phyloP scores from a whole-genome alignment of 1,284 basidiomycete species.

The Cystobasidiaceae sp. region DNA sequence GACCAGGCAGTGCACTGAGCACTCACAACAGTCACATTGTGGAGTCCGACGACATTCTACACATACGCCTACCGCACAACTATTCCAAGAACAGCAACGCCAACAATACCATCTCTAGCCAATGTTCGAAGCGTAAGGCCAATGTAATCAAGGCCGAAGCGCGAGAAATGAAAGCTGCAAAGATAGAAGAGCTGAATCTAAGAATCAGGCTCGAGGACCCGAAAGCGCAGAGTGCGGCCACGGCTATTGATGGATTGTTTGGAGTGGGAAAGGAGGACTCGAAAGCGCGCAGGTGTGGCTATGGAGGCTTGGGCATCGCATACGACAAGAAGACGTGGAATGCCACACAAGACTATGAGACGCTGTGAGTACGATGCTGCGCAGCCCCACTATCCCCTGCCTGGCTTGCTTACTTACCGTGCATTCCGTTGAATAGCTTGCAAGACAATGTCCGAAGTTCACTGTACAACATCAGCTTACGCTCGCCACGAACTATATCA shows the following conservation, averaged over 20 bases:
- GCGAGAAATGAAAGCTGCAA: background rate
- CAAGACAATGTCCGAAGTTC: constrained; percentile 3
- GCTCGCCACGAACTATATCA: background rate
- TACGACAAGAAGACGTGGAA: constrained; percentile 19
- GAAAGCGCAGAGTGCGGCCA: background rate
- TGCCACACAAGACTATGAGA: constrained; percentile 13
- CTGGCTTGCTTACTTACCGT: background rate
- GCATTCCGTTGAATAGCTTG: background rate
- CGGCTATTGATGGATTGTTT: constrained; percentile 9
- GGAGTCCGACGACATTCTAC: constrained; percentile 3
- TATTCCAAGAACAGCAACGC: background rate
- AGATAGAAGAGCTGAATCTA: background rate
- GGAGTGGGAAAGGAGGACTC: constrained; percentile 25
- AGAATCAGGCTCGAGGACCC: constrained; percentile 13
- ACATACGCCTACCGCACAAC: background rate
- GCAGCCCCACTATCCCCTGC: background rate
- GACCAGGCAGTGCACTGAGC: background rate
- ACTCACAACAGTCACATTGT: background rate
- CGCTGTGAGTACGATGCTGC: background rate
- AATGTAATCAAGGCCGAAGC: background rate
- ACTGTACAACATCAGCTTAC: background rate
- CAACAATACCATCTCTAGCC: background rate
- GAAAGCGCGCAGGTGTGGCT: constrained; percentile 15
- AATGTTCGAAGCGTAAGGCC: background rate
- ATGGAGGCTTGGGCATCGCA: constrained; percentile 23